Conservation (phyloP, 768 basidiomycete species). For the Lentinula aciculospora region DNA sequence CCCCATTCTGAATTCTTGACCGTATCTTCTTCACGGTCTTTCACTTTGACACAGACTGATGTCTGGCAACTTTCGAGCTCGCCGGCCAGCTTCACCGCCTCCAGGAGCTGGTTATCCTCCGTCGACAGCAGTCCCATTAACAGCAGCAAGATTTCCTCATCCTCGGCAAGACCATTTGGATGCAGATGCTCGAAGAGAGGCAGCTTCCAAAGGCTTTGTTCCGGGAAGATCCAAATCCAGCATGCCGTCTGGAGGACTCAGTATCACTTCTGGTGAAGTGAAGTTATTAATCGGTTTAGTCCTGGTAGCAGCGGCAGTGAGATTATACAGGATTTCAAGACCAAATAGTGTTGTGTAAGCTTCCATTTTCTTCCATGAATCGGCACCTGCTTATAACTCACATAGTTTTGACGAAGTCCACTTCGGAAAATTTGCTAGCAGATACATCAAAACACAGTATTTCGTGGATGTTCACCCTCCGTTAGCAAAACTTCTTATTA, state of each 20-base stretch:
- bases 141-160: constrained; percentile 58
- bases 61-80: constrained; percentile 51
- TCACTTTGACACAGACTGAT: constrained; percentile 14
- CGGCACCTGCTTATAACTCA: constrained; percentile 3
- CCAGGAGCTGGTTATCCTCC: constrained; percentile 30
- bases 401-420: constrained; percentile 95
- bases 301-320: constrained; percentile 71
- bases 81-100: constrained; percentile 67
- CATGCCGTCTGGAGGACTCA: constrained; percentile 55
- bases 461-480: constrained; percentile 98
- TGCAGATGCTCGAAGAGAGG: constrained; percentile 66
- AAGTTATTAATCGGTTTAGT: constrained; percentile 64
- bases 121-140: constrained; percentile 24
- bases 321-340: constrained; percentile 78
- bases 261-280: constrained; percentile 67
- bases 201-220: constrained; percentile 59
- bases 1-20: background rate
- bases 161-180: constrained; percentile 61
- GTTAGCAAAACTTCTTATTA: constrained; percentile 92
- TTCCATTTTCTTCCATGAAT: background rate
- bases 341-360: constrained; percentile 92
- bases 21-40: background rate
- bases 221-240: constrained; percentile 39
- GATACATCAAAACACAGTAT: constrained; percentile 89
- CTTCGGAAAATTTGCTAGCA: constrained; percentile 94